Base-by-base conservation (phyloP, 495 filamentous ascomycete genomes). In the Talaromyces adpressus region DNA sequence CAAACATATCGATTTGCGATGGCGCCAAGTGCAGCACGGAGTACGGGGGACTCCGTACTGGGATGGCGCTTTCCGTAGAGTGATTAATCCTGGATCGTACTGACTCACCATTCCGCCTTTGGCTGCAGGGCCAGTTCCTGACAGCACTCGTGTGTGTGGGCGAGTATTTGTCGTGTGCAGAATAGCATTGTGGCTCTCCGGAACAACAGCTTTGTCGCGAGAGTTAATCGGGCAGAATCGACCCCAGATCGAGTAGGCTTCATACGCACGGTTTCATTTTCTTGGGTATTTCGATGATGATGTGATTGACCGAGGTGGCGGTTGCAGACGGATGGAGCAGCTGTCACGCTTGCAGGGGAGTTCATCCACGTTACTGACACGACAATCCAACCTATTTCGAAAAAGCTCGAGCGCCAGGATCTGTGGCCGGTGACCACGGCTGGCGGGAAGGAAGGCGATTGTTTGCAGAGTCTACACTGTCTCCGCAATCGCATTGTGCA, bases 351-450 rank as follows among this genome's bases (percentile, higher is more conserved):
- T 56, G 52, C 52, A 56, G 52, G 23, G 25, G 9, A 27, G 5
- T 14, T 29, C 16, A 56, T 56, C 52, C 52, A 56, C 52, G 23
- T 56, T 56, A 56, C 27, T 29, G 52, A 56, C 52, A 56, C 27
- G 52, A 25, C 52, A 22, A 23, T 4, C 49, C 52, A 29, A 27
- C 23, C 22, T 14, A 29, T n/a, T 56, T 25, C 4, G 20, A 14
- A 56, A 22, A 56, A 56, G 52, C 52, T 56, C 52, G 52, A 56
- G 52, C 52, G 52, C 52, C 18, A 56, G 52, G 52, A 54, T 56
- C 52, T 22, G 49, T 53, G 12, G 18, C 11, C 52, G 8, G 49
- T 53, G 12, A 8, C 11, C 23, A 25, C 18, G 4, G 52, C 25
- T 27, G 1, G 25, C 25, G 27, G 27, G 27, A 27, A 27, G 51